Evolutionary conservation across 176 grass and related monocot species (phyloP), one percentile per base, ranked within the genome.

Genomic region (Avena sativa): DNA sequence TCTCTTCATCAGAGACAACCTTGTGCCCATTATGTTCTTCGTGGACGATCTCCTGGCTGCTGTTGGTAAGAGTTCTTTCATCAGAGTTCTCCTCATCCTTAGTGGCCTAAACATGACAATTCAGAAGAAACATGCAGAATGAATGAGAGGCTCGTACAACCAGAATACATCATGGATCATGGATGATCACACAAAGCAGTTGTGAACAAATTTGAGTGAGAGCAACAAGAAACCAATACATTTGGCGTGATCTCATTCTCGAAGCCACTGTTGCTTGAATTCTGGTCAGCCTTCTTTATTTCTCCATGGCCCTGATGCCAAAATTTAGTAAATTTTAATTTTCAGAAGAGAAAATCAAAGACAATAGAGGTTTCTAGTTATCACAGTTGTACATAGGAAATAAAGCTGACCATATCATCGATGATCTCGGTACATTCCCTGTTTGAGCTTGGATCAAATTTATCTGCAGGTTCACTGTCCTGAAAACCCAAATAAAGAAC

Each of bases 1-100:
- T 58, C 30, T 85, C 70, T 81, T 88, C 30, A 70, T 7, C 34
- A 55, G 15, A 16, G 26, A 14, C 57, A 48, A 65, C 53, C 3
- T 6, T 14, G 6, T 81, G 9, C 58, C 76, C 13, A 4, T 16
- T 85, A 46, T 85, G 86, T 63, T 91, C 73, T 15, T 71, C 38
- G 12, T 53, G 43, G 21, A 12, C 0, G 1, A 85, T 71, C 1
- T 13, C 70, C 0, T 12, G 70, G 49, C 9, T 44, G 3, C 28
- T 85, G 70, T 77, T 71, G 32, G n/a, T 53, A 80, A 57, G 5
- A 20, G 44, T 76, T 60, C 32, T 82, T 12, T 76, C 20, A 28
- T 65, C 90, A 64, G 52, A 64, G 25, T 60, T 59, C 62, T 85
- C 78, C 23, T 56, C 63, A 56, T 58, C 62, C 62, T 85, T 14